Evolutionary conservation across 768 basidiomycete genomes (phyloP), one percentile per base, ranked within the genome.

Genomic region (Cytidiella melzeri): DNA sequence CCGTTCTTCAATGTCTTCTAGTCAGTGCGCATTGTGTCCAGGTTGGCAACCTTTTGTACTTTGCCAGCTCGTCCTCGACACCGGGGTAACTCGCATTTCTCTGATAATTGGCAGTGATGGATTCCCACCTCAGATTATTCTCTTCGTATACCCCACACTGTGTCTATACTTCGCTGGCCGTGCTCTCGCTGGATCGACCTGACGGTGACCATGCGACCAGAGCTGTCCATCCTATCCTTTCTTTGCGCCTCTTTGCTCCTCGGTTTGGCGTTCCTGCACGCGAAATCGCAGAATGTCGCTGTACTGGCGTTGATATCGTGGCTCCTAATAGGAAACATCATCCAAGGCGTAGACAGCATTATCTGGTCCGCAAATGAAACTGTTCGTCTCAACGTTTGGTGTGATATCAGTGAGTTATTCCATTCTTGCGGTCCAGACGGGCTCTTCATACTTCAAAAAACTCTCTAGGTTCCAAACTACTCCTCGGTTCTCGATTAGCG

Each of bases 291-390:
- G 36, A 67, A 66, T 47, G 48, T 64, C 43, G 60, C 63, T 11
- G 61, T 62, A 21, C 24, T 65, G 21, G 58, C 64, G 19, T 55
- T 66, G 27, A 58, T 62, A n/a, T 55, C 45, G n/a, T 69, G 67
- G 67, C 54, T 68, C 9, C 26, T 61, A 34, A 50, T 62, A 20
- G 54, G 57, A n/a, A 68, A 61, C 45, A 19, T 73, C 15, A 58
- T 70, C 5, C 63, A 62, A 45, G 66, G 72, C 28, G 51, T 71
- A 38, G 66, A 73, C 55, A 47, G 61, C 13, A 54, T 72, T 18
- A 45, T 68, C 1, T 71, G 67, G 69, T 51, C 52, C 15, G 59
- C 62, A 39, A 65, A 60, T 43, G 37, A 53, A 18, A 50, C 34
- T 0, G 54, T 64, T 37, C 50, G 21, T 2, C 40, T 56, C 1